These are phyloP conservation scores for Didymosphaeria variabile DNA, from an alignment of 2,329 filamentous ascomycete genomes.

Conservation along the genomic window DNA sequence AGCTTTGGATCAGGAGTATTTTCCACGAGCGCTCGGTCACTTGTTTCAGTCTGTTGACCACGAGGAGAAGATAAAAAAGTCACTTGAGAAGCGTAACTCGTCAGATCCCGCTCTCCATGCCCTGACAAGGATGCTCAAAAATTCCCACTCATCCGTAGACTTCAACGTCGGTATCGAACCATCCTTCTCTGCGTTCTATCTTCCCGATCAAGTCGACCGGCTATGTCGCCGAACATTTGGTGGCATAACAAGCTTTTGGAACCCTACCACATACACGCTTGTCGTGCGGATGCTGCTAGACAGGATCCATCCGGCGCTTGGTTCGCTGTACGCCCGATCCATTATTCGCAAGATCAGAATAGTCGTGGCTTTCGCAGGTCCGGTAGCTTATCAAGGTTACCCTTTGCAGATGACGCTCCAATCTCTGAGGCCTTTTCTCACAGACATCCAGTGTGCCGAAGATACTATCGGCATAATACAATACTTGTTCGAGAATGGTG, in stretches of 20 bases:
- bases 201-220: conserved; percentile 78
- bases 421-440: conserved; percentile 78
- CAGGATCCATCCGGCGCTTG: conserved; percentile 82
- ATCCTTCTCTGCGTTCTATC: conserved; percentile 79
- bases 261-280: conserved; percentile 75
- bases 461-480: conserved; percentile 87
- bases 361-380: conserved; percentile 79
- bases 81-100: conserved; percentile 66
- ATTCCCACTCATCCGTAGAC: conserved; percentile 70
- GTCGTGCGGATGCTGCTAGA: conserved; percentile 81
- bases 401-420: conserved; percentile 90
- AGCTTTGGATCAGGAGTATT: conserved; percentile 70
- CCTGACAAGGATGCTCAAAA: conserved; percentile 73
- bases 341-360: conserved; percentile 87
- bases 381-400: conserved; percentile 77
- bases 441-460: conserved; percentile 86
- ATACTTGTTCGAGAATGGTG: conserved; percentile 79
- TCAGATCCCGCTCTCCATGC: conserved; percentile 70
- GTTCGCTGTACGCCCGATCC: conserved; percentile 85
- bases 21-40: conserved; percentile 78
- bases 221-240: conserved; percentile 75
- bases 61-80: conserved; percentile 41
- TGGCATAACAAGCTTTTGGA: conserved; percentile 75
- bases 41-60: conserved; percentile 74
- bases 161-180: conserved; percentile 87